Evolutionary conservation across 192 early-diverging fungal species (phyloP).

Genomic region (Coemansia sp.): DNA sequence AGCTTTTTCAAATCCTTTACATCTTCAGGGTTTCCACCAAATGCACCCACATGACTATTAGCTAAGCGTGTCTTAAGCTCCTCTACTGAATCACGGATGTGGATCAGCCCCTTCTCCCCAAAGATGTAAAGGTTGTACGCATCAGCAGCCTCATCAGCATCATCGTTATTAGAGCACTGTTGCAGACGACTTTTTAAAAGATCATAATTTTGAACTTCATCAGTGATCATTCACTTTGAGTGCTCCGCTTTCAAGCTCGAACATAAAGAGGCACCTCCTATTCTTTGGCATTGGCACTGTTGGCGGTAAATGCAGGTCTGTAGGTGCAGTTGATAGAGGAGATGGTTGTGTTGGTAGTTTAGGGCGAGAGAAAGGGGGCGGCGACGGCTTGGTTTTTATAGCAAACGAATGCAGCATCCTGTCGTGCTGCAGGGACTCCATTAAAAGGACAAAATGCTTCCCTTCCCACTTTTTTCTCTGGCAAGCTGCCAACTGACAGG

Average conservation of each 20-base stretch:
- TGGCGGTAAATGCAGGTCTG: neutral
- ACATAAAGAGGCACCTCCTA: neutral
- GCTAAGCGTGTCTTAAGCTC: too few relatives aligned
- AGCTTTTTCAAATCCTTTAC: too few relatives aligned
- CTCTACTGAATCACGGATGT: too few relatives aligned
- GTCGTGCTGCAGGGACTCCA: neutral
- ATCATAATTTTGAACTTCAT: neutral
- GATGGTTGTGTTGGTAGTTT: neutral
- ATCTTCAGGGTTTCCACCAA: too few relatives aligned
- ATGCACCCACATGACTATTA: too few relatives aligned
- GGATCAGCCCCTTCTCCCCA: too few relatives aligned
- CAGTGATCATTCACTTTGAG: neutral
- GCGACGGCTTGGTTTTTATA: neutral
- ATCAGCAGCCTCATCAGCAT: too few relatives aligned
- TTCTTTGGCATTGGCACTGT: neutral
- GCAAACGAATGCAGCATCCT: neutral
- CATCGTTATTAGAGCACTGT: too few relatives aligned
- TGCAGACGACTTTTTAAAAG: too few relatives aligned
- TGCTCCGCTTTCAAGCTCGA: too few relatives aligned
- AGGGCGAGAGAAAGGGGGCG: neutral
- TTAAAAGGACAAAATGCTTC: neutral
- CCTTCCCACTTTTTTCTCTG: neutral
- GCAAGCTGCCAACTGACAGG: too few relatives aligned
- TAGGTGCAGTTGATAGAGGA: neutral
- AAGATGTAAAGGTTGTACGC: too few relatives aligned